Conservation (phyloP, 441 rosid genomes). For the Mallotus repandus region DNA sequence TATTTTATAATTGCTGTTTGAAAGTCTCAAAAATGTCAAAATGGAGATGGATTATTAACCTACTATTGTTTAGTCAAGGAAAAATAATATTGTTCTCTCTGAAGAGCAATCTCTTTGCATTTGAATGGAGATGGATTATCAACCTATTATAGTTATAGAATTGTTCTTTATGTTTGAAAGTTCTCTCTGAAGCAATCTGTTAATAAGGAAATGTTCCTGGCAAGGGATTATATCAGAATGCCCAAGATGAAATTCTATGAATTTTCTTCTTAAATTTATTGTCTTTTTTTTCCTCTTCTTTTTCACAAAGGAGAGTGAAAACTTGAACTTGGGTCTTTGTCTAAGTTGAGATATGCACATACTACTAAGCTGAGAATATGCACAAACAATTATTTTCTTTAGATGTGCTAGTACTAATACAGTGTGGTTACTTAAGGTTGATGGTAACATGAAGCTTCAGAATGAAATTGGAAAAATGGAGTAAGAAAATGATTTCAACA, state of each 20-base stretch:
- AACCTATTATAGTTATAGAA: too few species aligned
- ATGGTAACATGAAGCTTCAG: background rate
- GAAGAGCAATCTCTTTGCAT: too few species aligned
- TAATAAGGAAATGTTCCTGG: background rate
- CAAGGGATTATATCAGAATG: background rate
- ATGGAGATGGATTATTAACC: too few species aligned
- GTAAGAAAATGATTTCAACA: background rate
- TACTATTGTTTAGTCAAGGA: too few species aligned
- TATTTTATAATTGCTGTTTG: too few species aligned
- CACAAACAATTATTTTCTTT: background rate
- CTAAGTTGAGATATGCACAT: background rate
- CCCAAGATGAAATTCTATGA: background rate
- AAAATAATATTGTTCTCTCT: too few species aligned
- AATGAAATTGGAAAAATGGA: background rate
- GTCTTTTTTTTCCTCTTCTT: background rate
- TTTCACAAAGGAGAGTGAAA: background rate
- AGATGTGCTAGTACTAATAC: background rate
- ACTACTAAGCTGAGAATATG: background rate
- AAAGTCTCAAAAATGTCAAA: too few species aligned
- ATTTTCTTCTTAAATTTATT: background rate
- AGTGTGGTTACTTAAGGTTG: background rate
- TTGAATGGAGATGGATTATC: too few species aligned
- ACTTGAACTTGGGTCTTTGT: background rate
- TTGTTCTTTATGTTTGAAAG: too few species aligned
- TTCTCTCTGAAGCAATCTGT: too few species aligned